Base-by-base conservation (phyloP, 2,329 filamentous ascomycete species). In the Colletotrichum noveboracense region DNA sequence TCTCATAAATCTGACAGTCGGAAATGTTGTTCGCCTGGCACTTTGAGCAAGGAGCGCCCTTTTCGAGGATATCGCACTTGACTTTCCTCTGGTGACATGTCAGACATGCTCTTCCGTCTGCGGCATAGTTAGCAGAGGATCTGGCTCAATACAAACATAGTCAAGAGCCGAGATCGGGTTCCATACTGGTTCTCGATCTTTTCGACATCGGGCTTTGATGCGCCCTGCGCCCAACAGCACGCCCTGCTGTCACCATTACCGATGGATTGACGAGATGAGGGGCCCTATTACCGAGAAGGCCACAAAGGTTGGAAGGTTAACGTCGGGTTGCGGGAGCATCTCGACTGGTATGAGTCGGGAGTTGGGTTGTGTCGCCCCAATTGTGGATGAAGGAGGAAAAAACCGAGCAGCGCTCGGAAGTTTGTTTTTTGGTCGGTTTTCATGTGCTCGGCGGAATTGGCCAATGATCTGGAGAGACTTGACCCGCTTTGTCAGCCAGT, bases 11-110 rank as follows among this genome's bases (percentile, higher is more conserved):
- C 36, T 82, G 84, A 72, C 88, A 89, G 70, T 86, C 85, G 16
- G 80, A 64, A 69, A 84, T 84, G 21, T 84, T 82, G 38, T 87
- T 85, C 28, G 83, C 81, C 38, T 82, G 82, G 74, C 88, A 89
- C 76, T 88, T 89, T 68, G 88, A 86, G 78, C 88, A 89, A 0
- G 88, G 88, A 1, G 85, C 78, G 16, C 88, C 88, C 36, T 86
- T 86, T 24, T 83, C 78, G 70, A 87, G 84, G 60, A 89, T 85
- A 80, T 89, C 88, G 76, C 88, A 89, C 76, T 87, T 86, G 66
- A 89, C 86, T 79, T 89, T 89, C 72, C 88, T 86, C 66, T 85
- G 86, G 80, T 89, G 88, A 69, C 88, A 89, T 75, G 85, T 83
- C 55, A 87, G 80, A 75, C 88, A 89, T 43, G 88, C 88, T 76